Conservation (phyloP, 768 basidiomycete species). For the Hirschioporus abietinus region DNA sequence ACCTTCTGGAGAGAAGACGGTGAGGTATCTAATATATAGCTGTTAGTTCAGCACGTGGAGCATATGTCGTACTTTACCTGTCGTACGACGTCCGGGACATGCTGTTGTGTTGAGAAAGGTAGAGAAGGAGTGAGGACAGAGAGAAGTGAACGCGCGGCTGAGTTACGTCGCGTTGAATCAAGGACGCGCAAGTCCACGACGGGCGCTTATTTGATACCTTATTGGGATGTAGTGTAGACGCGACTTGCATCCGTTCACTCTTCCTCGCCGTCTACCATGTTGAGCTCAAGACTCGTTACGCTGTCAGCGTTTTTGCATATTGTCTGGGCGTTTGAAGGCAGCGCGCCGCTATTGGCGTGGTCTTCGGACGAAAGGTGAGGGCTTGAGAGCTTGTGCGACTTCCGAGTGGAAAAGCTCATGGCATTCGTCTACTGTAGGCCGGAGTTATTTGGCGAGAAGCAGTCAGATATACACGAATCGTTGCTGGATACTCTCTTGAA, state of each 20-base stretch:
- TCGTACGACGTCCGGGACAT: constrained; percentile 97
- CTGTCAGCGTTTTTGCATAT: not conserved
- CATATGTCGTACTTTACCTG: constrained; percentile 39
- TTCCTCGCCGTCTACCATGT: not conserved
- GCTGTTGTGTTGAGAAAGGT: constrained; percentile 20
- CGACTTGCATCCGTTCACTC: not conserved
- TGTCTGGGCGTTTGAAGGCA: not conserved
- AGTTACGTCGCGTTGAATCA: not conserved
- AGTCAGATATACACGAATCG: constrained; percentile 1
- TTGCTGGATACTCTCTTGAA: constrained; percentile 42
- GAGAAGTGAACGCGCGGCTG: constrained; percentile 31
- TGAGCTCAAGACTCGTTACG: not conserved
- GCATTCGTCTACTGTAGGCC: not conserved
- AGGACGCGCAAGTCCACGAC: constrained; percentile 48
- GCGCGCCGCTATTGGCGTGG: not conserved
- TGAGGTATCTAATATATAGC: constrained; percentile 64
- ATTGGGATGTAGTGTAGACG: not conserved
- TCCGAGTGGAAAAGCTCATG: too few species aligned
- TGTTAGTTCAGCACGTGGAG: not conserved
- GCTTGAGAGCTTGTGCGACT: not conserved
- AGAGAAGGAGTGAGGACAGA: constrained; percentile 18
- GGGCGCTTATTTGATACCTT: not conserved
- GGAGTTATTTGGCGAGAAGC: not conserved
- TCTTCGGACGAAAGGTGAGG: not conserved
- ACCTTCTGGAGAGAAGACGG: constrained; percentile 96